Evolutionary conservation across 78 protist genomes (phyloP).

Genomic region (Planoprotostelium fungivorum): DNA sequence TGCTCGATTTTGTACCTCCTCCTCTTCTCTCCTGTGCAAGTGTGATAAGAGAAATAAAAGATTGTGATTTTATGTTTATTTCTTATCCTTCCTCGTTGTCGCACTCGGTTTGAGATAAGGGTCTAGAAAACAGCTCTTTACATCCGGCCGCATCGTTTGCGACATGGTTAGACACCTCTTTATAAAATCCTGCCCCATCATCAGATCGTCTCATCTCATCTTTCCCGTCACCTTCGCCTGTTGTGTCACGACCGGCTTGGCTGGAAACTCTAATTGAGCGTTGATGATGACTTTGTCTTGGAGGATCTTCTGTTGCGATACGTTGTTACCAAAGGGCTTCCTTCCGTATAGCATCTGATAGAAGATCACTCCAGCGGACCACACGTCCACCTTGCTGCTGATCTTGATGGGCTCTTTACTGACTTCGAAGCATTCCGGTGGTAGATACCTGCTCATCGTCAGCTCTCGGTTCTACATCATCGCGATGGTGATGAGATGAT

Average conservation of each 20-base stretch:
- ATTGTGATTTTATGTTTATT: too few relatives aligned
- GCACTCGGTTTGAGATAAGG: slow-evolving; percentile 31
- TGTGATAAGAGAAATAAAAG: too few relatives aligned
- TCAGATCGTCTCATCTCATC: too few relatives aligned
- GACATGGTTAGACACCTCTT: slow-evolving; percentile 31
- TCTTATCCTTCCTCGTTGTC: too few relatives aligned
- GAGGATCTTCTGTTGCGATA: slow-evolving; percentile 22
- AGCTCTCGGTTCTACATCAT: neutral
- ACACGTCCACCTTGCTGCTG: slow-evolving; percentile 84
- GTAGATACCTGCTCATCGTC: slow-evolving; percentile 57
- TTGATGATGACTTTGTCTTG: slow-evolving; percentile 29
- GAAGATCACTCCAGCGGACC: slow-evolving; percentile 85
- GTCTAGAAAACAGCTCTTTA: slow-evolving; percentile 1
- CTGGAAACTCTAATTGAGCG: slow-evolving; percentile 59
- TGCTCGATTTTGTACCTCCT: too few relatives aligned
- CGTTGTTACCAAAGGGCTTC: slow-evolving; percentile 80
- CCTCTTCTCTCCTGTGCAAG: too few relatives aligned
- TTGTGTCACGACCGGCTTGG: slow-evolving; percentile 33
- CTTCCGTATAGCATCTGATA: slow-evolving; percentile 77
- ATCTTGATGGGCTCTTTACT: slow-evolving; percentile 21
- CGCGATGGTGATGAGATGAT: too few relatives aligned
- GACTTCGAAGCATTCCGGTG: slow-evolving; percentile 86
- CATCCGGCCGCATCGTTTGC: slow-evolving; percentile 52
- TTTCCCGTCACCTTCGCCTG: slow-evolving; percentile 59
- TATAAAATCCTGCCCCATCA: slow-evolving; percentile 32